Conservation (phyloP, 2,329 filamentous ascomycete species). For the Aureobasidium melanogenum region DNA sequence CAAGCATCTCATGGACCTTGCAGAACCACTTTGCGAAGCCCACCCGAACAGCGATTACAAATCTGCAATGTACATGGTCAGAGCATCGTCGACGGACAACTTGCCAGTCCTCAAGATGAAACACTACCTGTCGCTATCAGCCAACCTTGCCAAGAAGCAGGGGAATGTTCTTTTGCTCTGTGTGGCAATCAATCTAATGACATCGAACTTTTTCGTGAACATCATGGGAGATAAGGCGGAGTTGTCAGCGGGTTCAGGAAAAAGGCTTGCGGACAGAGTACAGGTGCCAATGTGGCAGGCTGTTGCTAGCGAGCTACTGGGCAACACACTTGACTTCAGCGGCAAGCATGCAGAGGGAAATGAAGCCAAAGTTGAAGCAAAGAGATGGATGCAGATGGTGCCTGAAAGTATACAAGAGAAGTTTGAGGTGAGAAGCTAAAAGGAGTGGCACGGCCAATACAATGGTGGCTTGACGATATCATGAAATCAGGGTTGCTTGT, state of each 20-base stretch:
- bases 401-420: slow-evolving; percentile 16
- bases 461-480: neutral
- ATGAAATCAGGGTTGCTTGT: neutral
- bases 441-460: neutral
- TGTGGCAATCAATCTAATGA: slow-evolving; percentile 79
- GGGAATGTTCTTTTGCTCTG: slow-evolving; percentile 73
- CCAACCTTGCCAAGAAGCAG: slow-evolving; percentile 59
- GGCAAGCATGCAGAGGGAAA: slow-evolving; percentile 51
- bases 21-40: slow-evolving; percentile 58
- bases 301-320: slow-evolving; percentile 70
- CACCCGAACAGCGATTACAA: slow-evolving; percentile 68
- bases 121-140: slow-evolving; percentile 63
- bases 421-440: neutral
- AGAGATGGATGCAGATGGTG: slow-evolving; percentile 19
- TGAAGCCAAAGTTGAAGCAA: slow-evolving; percentile 36
- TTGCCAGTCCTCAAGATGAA: slow-evolving; percentile 68
- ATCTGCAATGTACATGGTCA: slow-evolving; percentile 68
- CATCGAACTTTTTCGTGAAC: slow-evolving; percentile 69
- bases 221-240: slow-evolving; percentile 58
- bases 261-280: slow-evolving; percentile 48
- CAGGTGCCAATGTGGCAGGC: slow-evolving; percentile 34
- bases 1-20: slow-evolving; percentile 51
- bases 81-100: slow-evolving; percentile 53
- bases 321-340: slow-evolving; percentile 64
- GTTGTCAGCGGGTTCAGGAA: slow-evolving; percentile 39